Evolutionary conservation across 1,139 yeast species (phyloP).

Genomic region (Kluyveromyces sp.): DNA sequence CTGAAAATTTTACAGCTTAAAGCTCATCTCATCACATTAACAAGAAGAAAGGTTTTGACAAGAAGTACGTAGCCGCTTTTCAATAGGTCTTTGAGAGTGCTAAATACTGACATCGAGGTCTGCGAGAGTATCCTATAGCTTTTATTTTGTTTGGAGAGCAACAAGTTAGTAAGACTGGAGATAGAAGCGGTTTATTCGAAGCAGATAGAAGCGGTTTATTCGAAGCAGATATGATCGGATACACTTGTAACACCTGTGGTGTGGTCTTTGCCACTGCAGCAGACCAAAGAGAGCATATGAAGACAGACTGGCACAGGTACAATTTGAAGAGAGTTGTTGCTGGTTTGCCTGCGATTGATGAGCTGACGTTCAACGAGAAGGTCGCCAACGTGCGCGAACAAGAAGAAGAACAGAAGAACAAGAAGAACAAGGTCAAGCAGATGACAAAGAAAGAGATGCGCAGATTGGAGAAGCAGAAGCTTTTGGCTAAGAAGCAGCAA

Average conservation of each 20-base stretch:
- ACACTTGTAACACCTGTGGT: slow-evolving; percentile 87
- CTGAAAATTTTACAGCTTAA: slow-evolving; percentile 1
- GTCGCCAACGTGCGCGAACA: slow-evolving; percentile 46
- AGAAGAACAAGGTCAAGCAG: slow-evolving; percentile 37
- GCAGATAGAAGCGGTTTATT: neutral
- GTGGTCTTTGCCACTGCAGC: slow-evolving; percentile 71
- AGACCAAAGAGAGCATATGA: slow-evolving; percentile 86
- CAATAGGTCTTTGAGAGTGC: too few species aligned
- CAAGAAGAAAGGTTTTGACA: neutral
- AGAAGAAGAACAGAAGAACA: slow-evolving; percentile 33
- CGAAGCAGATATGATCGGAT: slow-evolving; percentile 29
- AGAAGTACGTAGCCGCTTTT: neutral
- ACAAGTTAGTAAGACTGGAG: too few species aligned
- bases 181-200: neutral
- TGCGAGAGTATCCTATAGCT: too few species aligned
- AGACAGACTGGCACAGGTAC: slow-evolving; percentile 84
- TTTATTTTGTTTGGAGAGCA: too few species aligned
- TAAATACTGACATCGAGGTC: too few species aligned
- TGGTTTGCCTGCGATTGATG: slow-evolving; percentile 68
- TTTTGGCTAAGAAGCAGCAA: slow-evolving; percentile 54
- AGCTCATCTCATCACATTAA: neutral
- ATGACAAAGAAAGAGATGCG: slow-evolving; percentile 58
- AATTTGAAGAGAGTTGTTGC: slow-evolving; percentile 92
- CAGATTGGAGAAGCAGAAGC: slow-evolving; percentile 56
- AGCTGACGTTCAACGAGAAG: slow-evolving; percentile 73